Base-by-base conservation (phyloP, 2,329 filamentous ascomycete genomes). In the Cryphonectria nitschkei region DNA sequence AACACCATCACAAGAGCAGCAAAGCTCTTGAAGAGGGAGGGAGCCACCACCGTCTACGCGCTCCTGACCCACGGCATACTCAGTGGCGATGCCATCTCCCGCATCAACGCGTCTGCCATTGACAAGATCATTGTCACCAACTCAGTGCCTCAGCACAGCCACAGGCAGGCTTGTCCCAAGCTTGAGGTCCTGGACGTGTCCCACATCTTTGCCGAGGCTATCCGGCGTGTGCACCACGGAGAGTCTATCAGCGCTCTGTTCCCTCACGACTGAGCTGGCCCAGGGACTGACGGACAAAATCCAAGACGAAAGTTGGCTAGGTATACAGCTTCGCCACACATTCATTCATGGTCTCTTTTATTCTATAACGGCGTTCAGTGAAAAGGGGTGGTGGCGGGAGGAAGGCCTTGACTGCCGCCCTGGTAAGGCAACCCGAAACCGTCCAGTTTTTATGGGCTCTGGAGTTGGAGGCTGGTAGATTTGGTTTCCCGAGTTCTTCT, bases 231-330 rank as follows among this genome's bases (percentile, higher is more conserved):
- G 71, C 96, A 99, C 82, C 95, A 98, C 81, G 96, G 96, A 77
- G 96, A 99, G 84, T 97, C 94, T 78, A 97, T 99, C 82, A 97
- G 94, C 80, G 93, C 96, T 73, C 87, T 99, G 67, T 99, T 99
- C 82, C 92, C 94, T 79, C 92, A 93, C 81, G 92, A 93, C 79
- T 94, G 77, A 80, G 70, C 56, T 9, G 41, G n/a, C 29, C 2
- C 37, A 13, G 39, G 60, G 19, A 46, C 62, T 29, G 19, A 43
- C 39, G n/a, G 52, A 19, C 22, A 13, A 39, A n/a, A 41, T 8
- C n/a, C 32, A 50, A 5, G 58, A 65, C 29, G 37, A 41, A 32
- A 39, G 64, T 26, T 19, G 46, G 32, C 65, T 39, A n/a, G 50
- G 43, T 43, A 41, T 9, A 50, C 54, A 63, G 67, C 37, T 58